Evolutionary conservation across 1,284 basidiomycete genomes (phyloP), one percentile per base, ranked within the genome.

Genomic region (Tetrapyrgos nigripes): DNA sequence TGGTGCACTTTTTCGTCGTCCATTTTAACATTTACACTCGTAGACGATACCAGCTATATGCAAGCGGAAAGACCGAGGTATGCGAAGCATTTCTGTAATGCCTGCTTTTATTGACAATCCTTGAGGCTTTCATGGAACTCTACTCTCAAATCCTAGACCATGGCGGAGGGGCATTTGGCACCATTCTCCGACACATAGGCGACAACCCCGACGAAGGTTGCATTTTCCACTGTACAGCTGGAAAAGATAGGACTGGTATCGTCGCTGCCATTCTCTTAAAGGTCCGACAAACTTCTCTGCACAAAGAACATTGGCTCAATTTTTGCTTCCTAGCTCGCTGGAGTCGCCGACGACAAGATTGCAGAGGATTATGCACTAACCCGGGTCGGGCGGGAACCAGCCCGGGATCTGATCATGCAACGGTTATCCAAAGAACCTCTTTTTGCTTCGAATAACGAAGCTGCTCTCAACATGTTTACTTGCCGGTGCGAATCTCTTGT

Each of bases 161-260:
- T 61, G 90, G 83, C 6, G 88, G 87, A 8, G 71, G 72, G 14
- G 81, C 89, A 3, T 91, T 90, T 65, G 83, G 85, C 17, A 69
- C 75, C 2, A 85, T 93, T 54, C 76, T 92, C 14, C 81, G 85
- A 53, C 88, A 91, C 69, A 79, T 93, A 27, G 79, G 86, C 55
- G 90, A 92, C 66, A 79, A 77, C 62, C 88, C 90, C 68, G 77
- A 80, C 44, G 82, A 84, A 50, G 82, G 81, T 0, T 87, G 82
- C 62, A 61, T 92, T 29, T 89, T 92, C 62, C 90, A 92, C 65
- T 92, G 90, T 64, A 93, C 90, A 57, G 89, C 90, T 71, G 91
- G 91, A 9, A 93, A 92, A 71, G 91, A 93, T 72, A 77, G 91
- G 62, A 93, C 91, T 2, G 91, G 91, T 9, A 76, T 93, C n/a